A percentile compares a stretch with the other conserved stretches of the same genome.
Conservation (phyloP, 2,329 filamentous ascomycete genomes). For the Pseudogymnoascus verrucosus region DNA sequence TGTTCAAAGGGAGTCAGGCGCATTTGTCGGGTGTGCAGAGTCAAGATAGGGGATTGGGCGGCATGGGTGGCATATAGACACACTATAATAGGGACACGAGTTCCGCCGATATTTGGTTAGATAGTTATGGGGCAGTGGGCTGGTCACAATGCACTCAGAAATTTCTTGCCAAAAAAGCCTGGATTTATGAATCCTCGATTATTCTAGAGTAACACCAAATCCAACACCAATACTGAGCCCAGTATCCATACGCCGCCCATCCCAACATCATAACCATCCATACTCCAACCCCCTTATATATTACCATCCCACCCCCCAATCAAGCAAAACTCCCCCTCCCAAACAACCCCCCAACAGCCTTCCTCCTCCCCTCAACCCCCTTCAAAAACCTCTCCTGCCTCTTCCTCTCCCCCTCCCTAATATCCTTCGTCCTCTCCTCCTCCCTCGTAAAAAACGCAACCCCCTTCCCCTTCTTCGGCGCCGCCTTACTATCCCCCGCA, state of each 20-base stretch:
- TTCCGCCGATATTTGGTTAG: neutral
- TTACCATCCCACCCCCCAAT: neutral
- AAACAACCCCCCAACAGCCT: conserved; percentile 51
- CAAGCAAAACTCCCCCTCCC: conserved; percentile 44
- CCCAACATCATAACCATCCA: neutral
- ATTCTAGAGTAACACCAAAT: neutral
- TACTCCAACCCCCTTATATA: neutral
- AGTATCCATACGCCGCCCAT: neutral
- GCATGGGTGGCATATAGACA: conserved; percentile 4
- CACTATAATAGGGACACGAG: neutral
- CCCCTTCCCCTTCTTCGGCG: conserved; percentile 51
- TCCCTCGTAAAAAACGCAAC: conserved; percentile 54
- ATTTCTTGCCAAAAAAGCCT: neutral
- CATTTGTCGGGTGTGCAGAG: conserved; percentile 55
- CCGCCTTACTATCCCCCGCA: conserved; percentile 34
- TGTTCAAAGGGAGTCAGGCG: conserved; percentile 90
- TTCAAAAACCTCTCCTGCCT: conserved; percentile 50
- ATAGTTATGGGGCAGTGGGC: conserved; percentile 1
- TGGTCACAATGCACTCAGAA: conserved; percentile 8
- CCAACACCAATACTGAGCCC: neutral
- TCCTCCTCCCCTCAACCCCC: conserved; percentile 48
- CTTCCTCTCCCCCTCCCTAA: conserved; percentile 49
- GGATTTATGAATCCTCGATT: conserved; percentile 26
- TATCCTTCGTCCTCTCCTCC: conserved; percentile 46
- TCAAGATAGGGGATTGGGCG: neutral